Conservation (phyloP, 345 rosid genomes). For the Geranium brycei region DNA sequence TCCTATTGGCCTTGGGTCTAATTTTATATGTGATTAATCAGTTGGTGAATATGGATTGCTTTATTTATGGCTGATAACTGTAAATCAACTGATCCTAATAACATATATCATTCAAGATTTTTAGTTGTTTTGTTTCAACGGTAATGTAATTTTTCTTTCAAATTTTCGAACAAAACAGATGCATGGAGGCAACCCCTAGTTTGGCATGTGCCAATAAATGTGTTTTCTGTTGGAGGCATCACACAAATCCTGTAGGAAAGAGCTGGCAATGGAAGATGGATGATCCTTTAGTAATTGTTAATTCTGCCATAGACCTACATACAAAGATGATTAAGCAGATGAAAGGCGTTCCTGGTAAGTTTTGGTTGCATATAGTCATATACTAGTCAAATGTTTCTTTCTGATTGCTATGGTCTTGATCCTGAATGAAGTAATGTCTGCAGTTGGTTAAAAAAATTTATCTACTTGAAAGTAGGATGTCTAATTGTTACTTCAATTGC, state of each 20-base stretch:
- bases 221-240: conserved; percentile 99
- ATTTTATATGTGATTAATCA: not conserved
- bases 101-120: not conserved
- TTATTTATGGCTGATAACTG: not conserved
- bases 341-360: conserved; percentile 96
- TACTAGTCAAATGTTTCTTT: not conserved
- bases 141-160: not conserved
- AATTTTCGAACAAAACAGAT: conserved; percentile 28
- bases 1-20: not conserved
- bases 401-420: not conserved
- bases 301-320: conserved; percentile 78
- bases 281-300: conserved; percentile 73
- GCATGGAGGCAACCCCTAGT: conserved; percentile 98
- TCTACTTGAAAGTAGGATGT: not conserved
- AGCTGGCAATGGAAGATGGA: conserved; percentile 99
- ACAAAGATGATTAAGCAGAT: conserved; percentile 88
- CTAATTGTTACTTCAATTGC: not conserved
- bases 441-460: not conserved
- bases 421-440: not conserved
- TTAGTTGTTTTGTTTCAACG: conserved; percentile 4
- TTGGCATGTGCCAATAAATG: conserved; percentile 98
- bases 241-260: conserved; percentile 96
- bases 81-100: not conserved
- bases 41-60: not conserved
- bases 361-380: conserved; percentile 4